Base-by-base conservation (phyloP, 2,329 filamentous ascomycete species). In the Aspergillus floridensis region DNA sequence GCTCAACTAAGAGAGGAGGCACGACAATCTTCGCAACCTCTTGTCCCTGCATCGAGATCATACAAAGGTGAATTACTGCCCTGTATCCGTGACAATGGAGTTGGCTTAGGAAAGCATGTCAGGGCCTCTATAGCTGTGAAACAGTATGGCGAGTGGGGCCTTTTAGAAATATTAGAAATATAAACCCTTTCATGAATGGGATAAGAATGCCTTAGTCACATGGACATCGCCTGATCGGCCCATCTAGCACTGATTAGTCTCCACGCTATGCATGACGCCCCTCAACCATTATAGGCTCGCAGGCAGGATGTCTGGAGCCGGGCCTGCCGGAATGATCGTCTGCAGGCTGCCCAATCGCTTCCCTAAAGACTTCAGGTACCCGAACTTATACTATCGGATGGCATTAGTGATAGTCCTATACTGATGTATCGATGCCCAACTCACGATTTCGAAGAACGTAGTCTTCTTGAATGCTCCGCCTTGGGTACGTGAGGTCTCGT, bases 391-490 rank as follows among this genome's bases (percentile, higher is more conserved):
- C 70, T 72, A 53, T 12, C 32, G 19, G 31, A 35, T 8, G 31
- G 10, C n/a, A 48, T 58, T 38, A 58, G 56, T n/a, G 8, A 49
- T 41, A 21, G 7, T 24, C 53, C 21, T 21, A 26, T 22, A 10
- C 7, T 14, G 29, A 24, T 16, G 29, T 12, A 29, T 29, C 19
- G 4, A 22, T 31, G 10, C 41, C 38, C 16, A 7, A 70, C 74
- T 68, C 59, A 76, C 74, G 49, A 72, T 61, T 55, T 77, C 70
- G 61, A 81, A 80, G 61, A 74, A 68, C 1, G 78, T 80, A 19
- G 79, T 81, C 47, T 76, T 72, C 61, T 71, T 76, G 61, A 81
- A 81, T 2, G 14, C 38, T 3, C 60, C 62, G 16, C 72, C 72
- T 5, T 75, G 73, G 5, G 78, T 80, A 57, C 68, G 67, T 44